These are phyloP conservation scores for Carnegiea gigantea DNA, from an alignment of 179 eudicot species.

Conservation along the genomic window DNA sequence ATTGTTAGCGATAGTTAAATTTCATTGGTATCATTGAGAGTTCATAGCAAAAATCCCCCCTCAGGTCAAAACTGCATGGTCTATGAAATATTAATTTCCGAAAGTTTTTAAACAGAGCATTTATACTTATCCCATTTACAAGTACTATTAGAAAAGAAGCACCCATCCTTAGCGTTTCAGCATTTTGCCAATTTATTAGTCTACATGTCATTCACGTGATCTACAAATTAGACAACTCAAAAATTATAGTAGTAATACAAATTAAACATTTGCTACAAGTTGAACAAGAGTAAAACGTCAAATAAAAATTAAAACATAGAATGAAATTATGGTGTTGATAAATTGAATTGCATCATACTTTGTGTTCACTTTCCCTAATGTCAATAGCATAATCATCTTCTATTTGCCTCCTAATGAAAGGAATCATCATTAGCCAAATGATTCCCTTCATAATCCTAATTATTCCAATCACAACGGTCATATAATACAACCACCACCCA, in stretches of 20 bases:
- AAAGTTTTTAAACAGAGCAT: too few species aligned
- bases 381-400: constrained; percentile 22
- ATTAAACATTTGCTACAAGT: neutral
- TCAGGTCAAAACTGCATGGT: too few species aligned
- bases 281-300: neutral
- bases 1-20: too few species aligned
- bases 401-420: constrained; percentile 32
- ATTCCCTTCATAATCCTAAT: constrained; percentile 52
- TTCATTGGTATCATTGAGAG: too few species aligned
- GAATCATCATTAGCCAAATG: constrained; percentile 39
- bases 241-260: neutral
- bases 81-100: too few species aligned
- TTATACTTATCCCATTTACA: too few species aligned
- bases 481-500: constrained; percentile 73
- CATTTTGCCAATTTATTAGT: too few species aligned
- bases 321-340: neutral
- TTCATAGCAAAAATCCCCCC: too few species aligned
- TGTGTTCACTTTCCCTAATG: constrained; percentile 20
- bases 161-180: too few species aligned
- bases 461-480: constrained; percentile 61
- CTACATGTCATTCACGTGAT: neutral
- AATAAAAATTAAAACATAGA: neutral
- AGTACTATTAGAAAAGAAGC: too few species aligned
- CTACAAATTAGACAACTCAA: neutral
- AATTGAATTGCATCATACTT: constrained; percentile 28